Evolutionary conservation across 352 stramenopile species (phyloP), one percentile per base, ranked within the genome.

Genomic region (Phytophthora brassicae): DNA sequence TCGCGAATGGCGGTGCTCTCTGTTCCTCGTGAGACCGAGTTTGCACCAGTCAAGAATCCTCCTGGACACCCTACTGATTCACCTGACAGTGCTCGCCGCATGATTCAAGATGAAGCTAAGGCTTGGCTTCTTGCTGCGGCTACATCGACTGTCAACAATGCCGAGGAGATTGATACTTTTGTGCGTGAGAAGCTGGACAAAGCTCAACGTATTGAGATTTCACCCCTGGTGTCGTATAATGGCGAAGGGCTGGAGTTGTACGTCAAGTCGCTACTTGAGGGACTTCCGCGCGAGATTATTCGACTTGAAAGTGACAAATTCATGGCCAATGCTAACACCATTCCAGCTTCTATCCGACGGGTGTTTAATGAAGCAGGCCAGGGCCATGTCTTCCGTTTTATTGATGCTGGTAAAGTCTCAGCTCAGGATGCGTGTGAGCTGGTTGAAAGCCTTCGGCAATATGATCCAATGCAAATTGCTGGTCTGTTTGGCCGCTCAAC

Each of bases 1-100:
- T 72, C 84, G 36, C 78, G 68, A 6, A 98, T 99, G 90, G 94
- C 88, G 0, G 84, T 99, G 20, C 83, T 98, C 13, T 95, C 98
- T 39, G 94, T 98, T 2, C 59, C 79, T 9, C 86, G 97, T 14
- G 84, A 91, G 24, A 89, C 96, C 6, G 96, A 99, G 68, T 98
- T 98, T 64, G 81, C 88, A 4, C 90, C 92, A 0, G 91, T 98
- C 1, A 98, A 98, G 60, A 98, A 98, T 68, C 79, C 89, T 7
- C 77, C 88, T 4, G 90, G 88, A 17, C 74, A 53, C 19, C 41
- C 69, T 4, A 72, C 72, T 1, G 92, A 98, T 68, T 97, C 92
- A 1, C 91, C 90, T 6, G 88, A 97, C 51, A 92, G 75, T 17
- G 91, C 90, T 0, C 75, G 86, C n/a, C 53, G 53, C 22, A 90